Base-by-base conservation (phyloP, 495 filamentous ascomycete genomes). In the Hyaloscypha bicolor region DNA sequence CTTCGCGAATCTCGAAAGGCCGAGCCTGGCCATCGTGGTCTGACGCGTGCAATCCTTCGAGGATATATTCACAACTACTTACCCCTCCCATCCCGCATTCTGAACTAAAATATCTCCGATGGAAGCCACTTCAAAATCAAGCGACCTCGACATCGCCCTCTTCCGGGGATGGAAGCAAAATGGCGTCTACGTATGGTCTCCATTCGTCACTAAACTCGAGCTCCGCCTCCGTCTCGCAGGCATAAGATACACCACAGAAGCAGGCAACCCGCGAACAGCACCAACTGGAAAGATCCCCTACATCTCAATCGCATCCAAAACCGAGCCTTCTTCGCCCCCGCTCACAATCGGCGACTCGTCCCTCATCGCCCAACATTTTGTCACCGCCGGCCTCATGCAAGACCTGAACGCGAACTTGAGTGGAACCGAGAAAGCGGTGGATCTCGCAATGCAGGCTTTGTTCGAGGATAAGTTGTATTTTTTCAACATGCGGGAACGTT, bases 121-220 rank as follows among this genome's bases (percentile, higher is more conserved):
- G 35, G 35, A 6, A 37, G 42, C 42, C 11, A 19, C 9, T 19
- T 19, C 42, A 6, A 19, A 48, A 48, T 19, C 42, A 0, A 48
- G 16, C 42, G 16, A 48, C 16, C 42, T 48, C 11, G 42, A 64
- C 9, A 70, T 86, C 63, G 84, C 77, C 32, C 66, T 90, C 71
- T 88, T 81, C 39, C 83, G 87, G 12, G 85, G 85, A 31, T 86
- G 80, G 69, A 73, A 75, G 39, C 69, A 70, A 14, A 37, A 66
- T 4, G 73, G 74, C 4, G 67, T 58, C 55, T 82, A 89, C 69
- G 79, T 81, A 63, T 88, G 86, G 86, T 90, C 88, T 0, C 87
- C 88, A 22, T 90, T 88, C 70, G 86, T 87, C 59, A 85, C 71
- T 42, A 91, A 90, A 73, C 81, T 90, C 62, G 88, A 91, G 69